Conservation (phyloP, 768 basidiomycete species). For the Kondoa subrosea region DNA sequence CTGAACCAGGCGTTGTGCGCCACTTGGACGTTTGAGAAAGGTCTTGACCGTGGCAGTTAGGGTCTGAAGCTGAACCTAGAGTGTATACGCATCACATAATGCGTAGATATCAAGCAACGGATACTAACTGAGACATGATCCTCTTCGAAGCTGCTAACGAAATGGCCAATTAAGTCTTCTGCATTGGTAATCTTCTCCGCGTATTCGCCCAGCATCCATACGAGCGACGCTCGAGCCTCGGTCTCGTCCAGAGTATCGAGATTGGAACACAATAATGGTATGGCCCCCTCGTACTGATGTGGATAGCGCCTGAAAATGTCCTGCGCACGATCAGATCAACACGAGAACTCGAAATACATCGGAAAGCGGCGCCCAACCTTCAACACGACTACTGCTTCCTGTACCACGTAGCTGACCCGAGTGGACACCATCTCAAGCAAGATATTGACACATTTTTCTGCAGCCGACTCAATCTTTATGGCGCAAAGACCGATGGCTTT, state of each 20-base stretch:
- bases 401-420: slow-evolving; percentile 89
- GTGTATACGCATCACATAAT: neutral
- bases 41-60: slow-evolving; percentile 93
- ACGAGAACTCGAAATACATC: neutral
- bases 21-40: slow-evolving; percentile 85
- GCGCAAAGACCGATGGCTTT: slow-evolving; percentile 93
- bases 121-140: slow-evolving; percentile 36
- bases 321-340: slow-evolving; percentile 34
- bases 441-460: slow-evolving; percentile 87
- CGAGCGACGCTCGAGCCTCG: slow-evolving; percentile 90
- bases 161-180: slow-evolving; percentile 71
- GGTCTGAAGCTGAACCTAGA: slow-evolving; percentile 38
- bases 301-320: slow-evolving; percentile 98
- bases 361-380: slow-evolving; percentile 44
- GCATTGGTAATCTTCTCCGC: slow-evolving; percentile 96
- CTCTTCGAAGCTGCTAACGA: slow-evolving; percentile 82
- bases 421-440: slow-evolving; percentile 82
- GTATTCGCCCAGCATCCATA: slow-evolving; percentile 99
- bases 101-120: neutral
- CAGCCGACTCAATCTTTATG: slow-evolving; percentile 79
- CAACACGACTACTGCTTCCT: slow-evolving; percentile 97
- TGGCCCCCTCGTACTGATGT: slow-evolving; percentile 86
- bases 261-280: slow-evolving; percentile 82
- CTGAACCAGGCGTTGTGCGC: slow-evolving; percentile 80
- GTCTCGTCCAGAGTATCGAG: slow-evolving; percentile 95